Evolutionary conservation across 2,329 filamentous ascomycete genomes (phyloP), one percentile per base, ranked within the genome.

Genomic region (Byssoonygena ceratinophila): DNA sequence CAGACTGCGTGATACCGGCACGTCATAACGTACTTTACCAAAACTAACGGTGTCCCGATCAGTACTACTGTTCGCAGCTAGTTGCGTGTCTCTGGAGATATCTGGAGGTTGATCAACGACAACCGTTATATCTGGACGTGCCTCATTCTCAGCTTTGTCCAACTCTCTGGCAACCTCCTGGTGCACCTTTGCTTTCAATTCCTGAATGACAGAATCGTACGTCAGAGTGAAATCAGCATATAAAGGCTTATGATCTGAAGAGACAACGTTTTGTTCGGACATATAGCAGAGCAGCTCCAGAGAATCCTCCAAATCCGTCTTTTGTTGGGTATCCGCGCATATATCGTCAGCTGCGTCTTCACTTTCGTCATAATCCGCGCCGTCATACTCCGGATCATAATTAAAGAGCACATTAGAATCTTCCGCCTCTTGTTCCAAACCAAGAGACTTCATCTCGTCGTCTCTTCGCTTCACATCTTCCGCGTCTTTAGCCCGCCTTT

Each of bases 181-280:
- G 56, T 95, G 85, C 0, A 97, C 76, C 57, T 81, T 84, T 1
- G 87, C 81, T 65, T 94, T 96, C 23, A 95, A 72, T 25, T 91
- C 83, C 0, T 89, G 85, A 0, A 94, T 82, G 0, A 95, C 86
- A 0, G 87, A 85, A 57, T 96, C 87, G 63, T 92, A 96, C 41
- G 85, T 83, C 6, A 98, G 70, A 0, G 80, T 84, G 63, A 97
- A 97, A 0, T 90, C 74, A 0, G 89, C 87, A 54, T 83, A 80
- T 1, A 98, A 72, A 0, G 92, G 94, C 66, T 98, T 98, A 69
- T 98, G 92, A 61, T 98, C 92, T 0, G 91, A 97, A 0, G 91
- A 95, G 14, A 87, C 79, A 22, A 98, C 83, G 16, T 85, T 79
- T 66, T 97, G 92, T 62, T 97, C 87, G 0, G 90, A 91, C 0